Evolutionary conservation across 116 monocot genomes (phyloP).

Genomic region (Thalassia testudinum): DNA sequence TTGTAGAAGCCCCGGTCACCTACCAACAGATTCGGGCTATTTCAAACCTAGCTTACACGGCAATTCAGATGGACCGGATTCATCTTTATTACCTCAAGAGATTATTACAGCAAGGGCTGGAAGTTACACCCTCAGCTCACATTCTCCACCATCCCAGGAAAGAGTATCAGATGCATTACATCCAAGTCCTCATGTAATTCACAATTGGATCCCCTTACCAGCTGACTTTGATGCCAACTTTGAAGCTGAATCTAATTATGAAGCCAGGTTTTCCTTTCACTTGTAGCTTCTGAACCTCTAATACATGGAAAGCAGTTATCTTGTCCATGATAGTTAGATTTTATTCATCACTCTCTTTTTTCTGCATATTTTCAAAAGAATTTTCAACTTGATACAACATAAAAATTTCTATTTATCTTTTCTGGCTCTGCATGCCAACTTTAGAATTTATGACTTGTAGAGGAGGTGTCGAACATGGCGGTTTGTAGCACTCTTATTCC

Average conservation of each 20-base stretch:
- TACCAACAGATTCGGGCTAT: neutral
- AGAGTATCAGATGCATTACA: conserved; percentile 23
- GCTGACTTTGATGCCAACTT: conserved; percentile 16
- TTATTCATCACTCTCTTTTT: neutral
- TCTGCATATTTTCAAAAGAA: too few species aligned
- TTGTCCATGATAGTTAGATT: neutral
- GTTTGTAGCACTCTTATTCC: too few species aligned
- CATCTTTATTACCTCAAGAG: conserved; percentile 7
- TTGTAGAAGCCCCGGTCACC: conserved; percentile 7
- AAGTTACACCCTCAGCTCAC: conserved; percentile 6
- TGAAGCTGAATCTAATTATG: conserved; percentile 53
- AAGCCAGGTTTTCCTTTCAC: conserved; percentile 51
- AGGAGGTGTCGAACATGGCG: too few species aligned
- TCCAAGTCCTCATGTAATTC: conserved; percentile 50
- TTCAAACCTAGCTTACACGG: conserved; percentile 7
- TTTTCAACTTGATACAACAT: too few species aligned
- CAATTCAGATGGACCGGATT: conserved; percentile 7
- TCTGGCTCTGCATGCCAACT: too few species aligned
- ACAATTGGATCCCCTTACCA: conserved; percentile 60
- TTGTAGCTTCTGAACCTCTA: neutral
- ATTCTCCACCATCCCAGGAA: conserved; percentile 19
- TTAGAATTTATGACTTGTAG: too few species aligned
- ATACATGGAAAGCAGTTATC: neutral
- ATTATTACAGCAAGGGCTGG: conserved; percentile 1
- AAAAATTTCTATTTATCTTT: too few species aligned